phyloP scores from a whole-genome alignment of 1,284 basidiomycete species.

The Cutaneotrichosporon sp. region DNA sequence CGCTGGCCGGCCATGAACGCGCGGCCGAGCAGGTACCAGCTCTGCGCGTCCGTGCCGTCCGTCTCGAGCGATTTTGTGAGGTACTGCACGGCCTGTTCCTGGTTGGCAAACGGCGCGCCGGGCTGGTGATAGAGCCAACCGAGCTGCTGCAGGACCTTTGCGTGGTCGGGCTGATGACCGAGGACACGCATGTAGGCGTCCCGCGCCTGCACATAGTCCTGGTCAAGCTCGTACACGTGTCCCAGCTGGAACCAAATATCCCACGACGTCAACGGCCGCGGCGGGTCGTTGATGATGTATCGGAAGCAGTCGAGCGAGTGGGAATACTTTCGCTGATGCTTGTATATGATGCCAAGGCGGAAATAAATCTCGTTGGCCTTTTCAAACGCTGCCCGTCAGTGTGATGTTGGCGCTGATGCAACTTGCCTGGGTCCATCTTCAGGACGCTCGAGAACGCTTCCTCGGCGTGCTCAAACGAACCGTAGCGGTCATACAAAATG shows the following conservation, averaged over 20 bases:
- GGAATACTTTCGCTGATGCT: constrained; percentile 90
- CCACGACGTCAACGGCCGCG: constrained; percentile 88
- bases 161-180: constrained; percentile 84
- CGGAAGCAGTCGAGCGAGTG: constrained; percentile 87
- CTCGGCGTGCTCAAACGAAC: constrained; percentile 95
- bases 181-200: constrained; percentile 98
- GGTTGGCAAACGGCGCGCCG: constrained; percentile 87
- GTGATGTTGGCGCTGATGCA: not conserved
- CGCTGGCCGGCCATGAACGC: constrained; percentile 99
- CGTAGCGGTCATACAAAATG: constrained; percentile 96
- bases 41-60: constrained; percentile 92
- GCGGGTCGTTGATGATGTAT: constrained; percentile 90
- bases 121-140: constrained; percentile 97
- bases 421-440: constrained; percentile 86
- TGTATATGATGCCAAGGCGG: constrained; percentile 97
- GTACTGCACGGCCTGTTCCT: constrained; percentile 88
- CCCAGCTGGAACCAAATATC: constrained; percentile 99
- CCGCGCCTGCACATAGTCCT: constrained; percentile 59
- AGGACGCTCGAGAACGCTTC: constrained; percentile 96
- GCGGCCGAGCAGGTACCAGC: constrained; percentile 96
- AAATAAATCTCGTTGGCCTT: constrained; percentile 99
- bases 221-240: constrained; percentile 77
- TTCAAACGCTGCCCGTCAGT: constrained; percentile 70
- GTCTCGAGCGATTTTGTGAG: constrained; percentile 91
- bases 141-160: constrained; percentile 95